Evolutionary conservation across 2,329 filamentous ascomycete genomes (phyloP), one percentile per base, ranked within the genome.

Genomic region (Dichotomopilus funicola): DNA sequence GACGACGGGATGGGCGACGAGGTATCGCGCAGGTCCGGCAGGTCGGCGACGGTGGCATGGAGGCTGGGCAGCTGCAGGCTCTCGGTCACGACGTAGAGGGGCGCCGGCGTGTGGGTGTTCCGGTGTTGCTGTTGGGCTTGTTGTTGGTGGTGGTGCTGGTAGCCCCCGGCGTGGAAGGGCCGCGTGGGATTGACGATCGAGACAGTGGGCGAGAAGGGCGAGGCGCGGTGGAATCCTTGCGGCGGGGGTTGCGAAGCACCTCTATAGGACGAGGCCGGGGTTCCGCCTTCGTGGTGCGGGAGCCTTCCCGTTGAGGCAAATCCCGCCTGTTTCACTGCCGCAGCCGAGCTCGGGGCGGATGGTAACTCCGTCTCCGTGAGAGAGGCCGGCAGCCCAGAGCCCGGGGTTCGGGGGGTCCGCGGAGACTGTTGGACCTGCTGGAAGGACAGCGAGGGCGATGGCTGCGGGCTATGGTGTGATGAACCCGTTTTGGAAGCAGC

Each of bases 1-100:
- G 75, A 76, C 3, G 75, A 76, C 3, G 70, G 63, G 67, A 75
- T 73, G 5, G 68, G 69, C 7, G 76, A 27, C 19, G 19, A 71
- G 49, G 63, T 65, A 34, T 76, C 75, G 37, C 68, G 68, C 52
- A 66, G 48, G 2, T 63, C 65, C 11, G 65, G 64, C 10, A 62
- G 49, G 51, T 63, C 70, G 56, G 67, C 19, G 19, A 27, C 19
- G 19, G 19, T 27, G 19, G 19, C 64, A 47, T 64, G 67, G 48
- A 70, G 64, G 53, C 56, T 66, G 54, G 68, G 65, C 31, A 65
- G 54, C 27, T 60, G 47, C 46, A 68, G 55, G 13, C 58, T 64
- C 45, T 66, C 62, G 6, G 68, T 64, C 33, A 65, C 62, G 6
- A 63, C 51, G 38, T 54, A 58, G 44, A 70, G 61, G 51, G 58